Base-by-base conservation (phyloP, 768 basidiomycete species). In the Saitozyma podzolica region DNA sequence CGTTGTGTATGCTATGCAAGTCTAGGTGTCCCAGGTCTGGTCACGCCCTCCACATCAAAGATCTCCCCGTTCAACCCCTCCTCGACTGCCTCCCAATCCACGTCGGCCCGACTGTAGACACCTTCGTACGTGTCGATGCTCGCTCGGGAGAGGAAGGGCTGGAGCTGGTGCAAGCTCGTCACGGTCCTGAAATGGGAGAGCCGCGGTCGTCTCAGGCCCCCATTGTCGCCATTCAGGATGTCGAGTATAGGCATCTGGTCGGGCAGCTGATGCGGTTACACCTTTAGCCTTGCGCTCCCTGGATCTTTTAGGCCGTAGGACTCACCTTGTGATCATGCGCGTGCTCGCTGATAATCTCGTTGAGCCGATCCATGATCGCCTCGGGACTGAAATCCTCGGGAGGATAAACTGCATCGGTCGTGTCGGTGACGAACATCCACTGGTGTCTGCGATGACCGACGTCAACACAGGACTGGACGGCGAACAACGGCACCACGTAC, bases 341-440 rank as follows among this genome's bases (percentile, higher is more conserved):
- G 39, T 67, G 61, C 42, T 75, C 67, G 83, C 86, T n/a, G 85
- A 89, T 84, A 45, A 92, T 85, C 65, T 94, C 92, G 49, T 91
- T 87, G 0, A 98, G 83, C 59, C 89, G 89, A 74, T 99, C 96
- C 80, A 97, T 85, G 83, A 96, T 87, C 2, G 92, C 89, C 67
- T 89, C 89, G 0, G 94, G 90, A 5, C 48, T 50, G 61, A 83
- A 82, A 85, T 89, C 92, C 61, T 92, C 88, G 0, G 92, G 90
- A 16, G 87, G 88, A 80, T 92, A 93, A 41, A 93, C 85, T 0
- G 95, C 93, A 71, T 98, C 96, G 7, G 94, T 91, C 0, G 95
- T 98, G 78, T 99, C 95, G 3, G 93, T 96, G 49, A 97, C 87
- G 78, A 98, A 99, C 72, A 96, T 90, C 95, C 96, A 99, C 82